Evolutionary conservation across 768 basidiomycete species (phyloP).

Genomic region (Tylopilus vinaceipallidus): DNA sequence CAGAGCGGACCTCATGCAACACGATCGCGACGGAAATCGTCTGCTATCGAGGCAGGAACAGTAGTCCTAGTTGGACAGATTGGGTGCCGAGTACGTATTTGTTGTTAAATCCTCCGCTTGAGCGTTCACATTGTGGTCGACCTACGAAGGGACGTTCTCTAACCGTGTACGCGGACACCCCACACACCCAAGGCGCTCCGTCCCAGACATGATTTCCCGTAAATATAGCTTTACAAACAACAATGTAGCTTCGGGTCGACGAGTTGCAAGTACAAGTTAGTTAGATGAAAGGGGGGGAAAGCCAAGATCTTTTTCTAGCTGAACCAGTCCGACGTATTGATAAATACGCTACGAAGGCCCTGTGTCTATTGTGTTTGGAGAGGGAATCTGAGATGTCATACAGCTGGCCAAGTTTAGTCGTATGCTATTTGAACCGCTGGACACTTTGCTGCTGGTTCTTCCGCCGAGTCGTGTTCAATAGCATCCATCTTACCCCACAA

Average conservation of each 20-base stretch:
- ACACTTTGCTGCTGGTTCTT: too few species aligned
- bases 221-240: constrained; percentile 30
- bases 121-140: not conserved
- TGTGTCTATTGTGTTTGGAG: too few species aligned
- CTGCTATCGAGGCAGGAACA: constrained; percentile 26
- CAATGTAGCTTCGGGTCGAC: constrained; percentile 41
- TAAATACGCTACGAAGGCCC: not conserved
- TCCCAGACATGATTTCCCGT: constrained; percentile 30
- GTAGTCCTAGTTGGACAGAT: constrained; percentile 30
- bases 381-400: too few species aligned
- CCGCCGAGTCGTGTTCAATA: not conserved
- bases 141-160: constrained; percentile 26
- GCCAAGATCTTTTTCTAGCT: not conserved
- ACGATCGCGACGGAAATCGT: constrained; percentile 31
- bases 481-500: not conserved
- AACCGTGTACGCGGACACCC: constrained; percentile 28
- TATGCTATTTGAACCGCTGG: not conserved
- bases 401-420: too few species aligned
- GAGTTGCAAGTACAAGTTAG: constrained; percentile 46
- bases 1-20: constrained; percentile 28
- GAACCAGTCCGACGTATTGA: not conserved
- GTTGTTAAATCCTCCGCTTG: too few species aligned
- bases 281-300: constrained; percentile 40
- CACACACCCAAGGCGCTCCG: constrained; percentile 29
- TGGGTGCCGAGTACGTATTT: constrained; percentile 25